Percentiles rank a stretch among this genome's conserved stretches.
These are phyloP conservation scores for Xerocomus nothofagi DNA, from an alignment of 1,284 basidiomycete species.

Conservation along the genomic window DNA sequence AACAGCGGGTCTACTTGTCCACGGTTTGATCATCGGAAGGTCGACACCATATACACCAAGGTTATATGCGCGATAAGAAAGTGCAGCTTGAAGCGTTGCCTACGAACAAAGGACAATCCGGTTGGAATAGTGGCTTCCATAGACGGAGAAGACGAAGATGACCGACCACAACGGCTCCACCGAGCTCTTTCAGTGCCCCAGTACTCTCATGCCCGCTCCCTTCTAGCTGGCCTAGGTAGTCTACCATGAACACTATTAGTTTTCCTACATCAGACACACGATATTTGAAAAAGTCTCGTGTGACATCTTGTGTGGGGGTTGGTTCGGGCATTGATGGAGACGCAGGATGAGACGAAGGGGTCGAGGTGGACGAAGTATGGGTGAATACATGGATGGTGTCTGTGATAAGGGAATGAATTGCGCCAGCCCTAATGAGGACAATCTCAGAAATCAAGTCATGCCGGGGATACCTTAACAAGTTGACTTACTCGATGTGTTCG, in stretches of 20 bases:
- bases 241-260: conserved; percentile 54
- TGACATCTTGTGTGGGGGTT: conserved; percentile 61
- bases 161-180: conserved; percentile 62
- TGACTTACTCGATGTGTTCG: conserved; percentile 59
- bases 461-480: neutral
- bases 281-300: conserved; percentile 84
- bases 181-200: conserved; percentile 33
- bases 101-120: conserved; percentile 30
- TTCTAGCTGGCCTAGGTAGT: conserved; percentile 34
- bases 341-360: conserved; percentile 12
- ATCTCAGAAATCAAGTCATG: conserved; percentile 4
- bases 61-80: conserved; percentile 73
- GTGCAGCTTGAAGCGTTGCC: conserved; percentile 72
- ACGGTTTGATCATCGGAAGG: conserved; percentile 72
- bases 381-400: conserved; percentile 69
- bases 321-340: conserved; percentile 16
- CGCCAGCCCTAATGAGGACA: conserved; percentile 45
- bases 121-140: neutral
- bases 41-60: conserved; percentile 75
- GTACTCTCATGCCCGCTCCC: conserved; percentile 24
- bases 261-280: conserved; percentile 62
- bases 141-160: neutral
- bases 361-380: conserved; percentile 52
- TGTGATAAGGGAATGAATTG: conserved; percentile 57
- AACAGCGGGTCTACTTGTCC: conserved; percentile 74